Base-by-base conservation (phyloP, 1,284 basidiomycete species). In the Malassezia sp. region DNA sequence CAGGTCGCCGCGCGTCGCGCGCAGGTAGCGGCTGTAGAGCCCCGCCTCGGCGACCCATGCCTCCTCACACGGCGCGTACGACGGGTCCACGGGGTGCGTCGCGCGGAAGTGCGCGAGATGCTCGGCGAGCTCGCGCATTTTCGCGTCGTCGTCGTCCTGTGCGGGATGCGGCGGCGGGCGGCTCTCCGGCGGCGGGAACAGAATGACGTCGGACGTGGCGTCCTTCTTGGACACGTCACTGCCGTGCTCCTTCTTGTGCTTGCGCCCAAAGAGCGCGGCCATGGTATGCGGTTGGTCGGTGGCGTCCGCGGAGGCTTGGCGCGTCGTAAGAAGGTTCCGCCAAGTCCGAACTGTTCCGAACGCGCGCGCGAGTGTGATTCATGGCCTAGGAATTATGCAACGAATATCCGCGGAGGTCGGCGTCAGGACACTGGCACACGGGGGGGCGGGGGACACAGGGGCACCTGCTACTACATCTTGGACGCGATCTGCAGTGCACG, bases 401-500 rank as follows among this genome's bases (percentile, higher is more conserved):
- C n/a, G n/a, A n/a, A n/a, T n/a, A n/a, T n/a, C n/a, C n/a, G n/a
- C n/a, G n/a, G n/a, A n/a, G n/a, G n/a, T n/a, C n/a, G n/a, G n/a
- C n/a, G n/a, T n/a, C n/a, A n/a, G n/a, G n/a, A n/a, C n/a, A n/a
- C n/a, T n/a, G n/a, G n/a, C n/a, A n/a, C n/a, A n/a, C n/a, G n/a
- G n/a, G n/a, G n/a, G n/a, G n/a, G n/a, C n/a, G n/a, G n/a, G n/a
- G n/a, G n/a, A n/a, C n/a, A n/a, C n/a, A n/a, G n/a, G 38, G 17
- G 28, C 10, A 31, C 27, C 12, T 43, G 23, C 24, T 2, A 15
- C 38, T 44, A 41, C 23, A 41, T 28, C 15, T 23, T 38, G 7
- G 43, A 31, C 5, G 48, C 42, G 18, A 42, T 29, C 32, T 68
- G 61, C 26, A 67, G 45, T 9, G 71, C 73, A 57, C 73, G 72